phyloP scores from a whole-genome alignment of 257 asterid species.

The Nicotiana tomentosiformis region DNA sequence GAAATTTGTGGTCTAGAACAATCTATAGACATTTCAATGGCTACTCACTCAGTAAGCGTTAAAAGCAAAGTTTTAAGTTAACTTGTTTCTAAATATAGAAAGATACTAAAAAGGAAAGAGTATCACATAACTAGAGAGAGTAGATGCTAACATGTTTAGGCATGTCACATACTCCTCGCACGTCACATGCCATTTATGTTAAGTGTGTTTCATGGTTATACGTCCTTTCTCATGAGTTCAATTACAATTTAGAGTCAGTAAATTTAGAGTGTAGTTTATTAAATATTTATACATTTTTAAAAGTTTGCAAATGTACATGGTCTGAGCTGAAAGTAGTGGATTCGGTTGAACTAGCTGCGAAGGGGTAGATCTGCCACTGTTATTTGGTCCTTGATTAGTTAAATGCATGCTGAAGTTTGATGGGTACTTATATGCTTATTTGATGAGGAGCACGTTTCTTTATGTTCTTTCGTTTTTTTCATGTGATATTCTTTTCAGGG shows the following conservation, averaged over 20 bases:
- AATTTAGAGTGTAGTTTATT: not conserved
- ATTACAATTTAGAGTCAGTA: not conserved
- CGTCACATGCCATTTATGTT: not conserved
- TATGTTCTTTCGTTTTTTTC: not conserved
- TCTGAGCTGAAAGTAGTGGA: not conserved
- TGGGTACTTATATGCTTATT: not conserved
- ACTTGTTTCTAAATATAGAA: too few relatives aligned
- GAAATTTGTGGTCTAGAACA: too few relatives aligned
- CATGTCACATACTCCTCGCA: not conserved
- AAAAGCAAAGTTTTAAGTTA: too few relatives aligned
- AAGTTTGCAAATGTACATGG: not conserved
- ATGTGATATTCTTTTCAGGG: conserved; percentile 13
- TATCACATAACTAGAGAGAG: too few relatives aligned
- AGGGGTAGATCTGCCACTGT: not conserved
- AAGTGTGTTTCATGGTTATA: not conserved
- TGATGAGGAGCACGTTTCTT: not conserved
- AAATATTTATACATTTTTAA: not conserved
- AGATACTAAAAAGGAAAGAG: too few relatives aligned
- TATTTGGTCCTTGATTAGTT: not conserved
- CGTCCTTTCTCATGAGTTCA: not conserved
- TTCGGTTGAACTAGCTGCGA: not conserved
- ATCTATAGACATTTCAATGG: too few relatives aligned
- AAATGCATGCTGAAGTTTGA: not conserved
- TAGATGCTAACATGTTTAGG: not conserved
- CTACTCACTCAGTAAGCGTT: too few relatives aligned